phyloP scores from a whole-genome alignment of 441 rosid species.

The Omphalea diandra region DNA sequence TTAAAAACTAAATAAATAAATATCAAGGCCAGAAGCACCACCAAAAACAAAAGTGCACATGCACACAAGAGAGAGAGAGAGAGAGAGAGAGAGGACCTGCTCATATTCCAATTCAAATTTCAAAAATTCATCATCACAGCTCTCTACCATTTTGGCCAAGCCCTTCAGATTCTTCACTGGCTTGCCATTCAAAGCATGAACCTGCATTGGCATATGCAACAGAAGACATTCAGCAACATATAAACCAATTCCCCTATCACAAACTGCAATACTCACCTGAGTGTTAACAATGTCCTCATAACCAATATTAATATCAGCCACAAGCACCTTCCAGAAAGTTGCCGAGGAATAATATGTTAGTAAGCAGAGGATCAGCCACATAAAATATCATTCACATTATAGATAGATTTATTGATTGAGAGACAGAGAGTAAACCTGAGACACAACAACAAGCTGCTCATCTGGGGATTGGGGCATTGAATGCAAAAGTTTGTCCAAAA shows the following conservation, averaged over 20 bases:
- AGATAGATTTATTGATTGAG: not conserved
- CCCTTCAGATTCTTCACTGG: conserved; percentile 84
- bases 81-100: conserved; percentile 13
- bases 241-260: not conserved
- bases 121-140: conserved; percentile 72
- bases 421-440: conserved; percentile 76
- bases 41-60: not conserved
- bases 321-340: conserved; percentile 66
- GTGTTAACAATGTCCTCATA: conserved; percentile 93
- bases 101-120: conserved; percentile 80
- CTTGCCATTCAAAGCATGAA: conserved; percentile 77
- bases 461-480: conserved; percentile 81
- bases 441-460: conserved; percentile 90
- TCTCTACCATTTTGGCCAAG: conserved; percentile 79
- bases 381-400: not conserved
- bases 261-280: conserved; percentile 49
- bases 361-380: not conserved
- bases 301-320: conserved; percentile 91
- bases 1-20: no score
- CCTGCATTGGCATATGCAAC: conserved; percentile 38
- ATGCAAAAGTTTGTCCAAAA: conserved; percentile 81
- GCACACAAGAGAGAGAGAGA: no score
- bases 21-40: no score
- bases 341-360: conserved; percentile 9
- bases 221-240: conserved; percentile 1